Base-by-base conservation (phyloP, 2,329 filamentous ascomycete species). In the Neopestalotiopsis rosae region DNA sequence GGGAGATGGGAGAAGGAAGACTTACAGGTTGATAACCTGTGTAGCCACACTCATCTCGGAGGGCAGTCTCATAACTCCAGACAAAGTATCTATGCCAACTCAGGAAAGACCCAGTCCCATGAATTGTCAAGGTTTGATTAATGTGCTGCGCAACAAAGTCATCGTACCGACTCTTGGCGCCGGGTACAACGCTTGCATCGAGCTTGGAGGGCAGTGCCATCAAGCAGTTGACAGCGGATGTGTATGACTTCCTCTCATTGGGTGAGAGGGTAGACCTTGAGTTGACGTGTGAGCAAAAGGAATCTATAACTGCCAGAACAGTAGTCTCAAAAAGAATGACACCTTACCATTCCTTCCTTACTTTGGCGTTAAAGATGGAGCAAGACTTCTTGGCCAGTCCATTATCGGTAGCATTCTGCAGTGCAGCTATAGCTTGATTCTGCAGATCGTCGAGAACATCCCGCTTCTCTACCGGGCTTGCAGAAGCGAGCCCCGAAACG, bases 81-180 rank as follows among this genome's bases (percentile, higher is more conserved):
- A 71, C 69, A 49, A 61, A 70, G 61, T 69, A 70, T 6, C 69
- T 59, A 30, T 74, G 73, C 74, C 68, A 70, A 13, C 34, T 32
- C 13, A 70, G 45, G 56, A 70, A 70, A 17, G 57, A 67, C 72
- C 78, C 67, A 71, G 73, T 75, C 34, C 61, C 76, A 64, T 83
- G 81, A 49, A 82, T 79, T 34, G 66, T 71, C 34, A 74, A 68
- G 5, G 79, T 81, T 57, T 76, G 72, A 67, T 78, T 76, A 58
- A 81, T 79, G 64, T 83, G 82, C 14, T 75, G 74, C 20, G 75
- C 79, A 2, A 80, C 78, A 69, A 82, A 82, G 70, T 83, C 82
- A 70, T 83, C 81, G 72, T 74, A 77, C 5, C 70, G 67, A 12
- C 68, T 68, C 17, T 68, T 68, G 24, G 61, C 68, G 14, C 70